Percentiles rank a stretch among this genome's conserved stretches.
phyloP scores from a whole-genome alignment of 2,329 filamentous ascomycete genomes.

The Tympanopsis confertula region DNA sequence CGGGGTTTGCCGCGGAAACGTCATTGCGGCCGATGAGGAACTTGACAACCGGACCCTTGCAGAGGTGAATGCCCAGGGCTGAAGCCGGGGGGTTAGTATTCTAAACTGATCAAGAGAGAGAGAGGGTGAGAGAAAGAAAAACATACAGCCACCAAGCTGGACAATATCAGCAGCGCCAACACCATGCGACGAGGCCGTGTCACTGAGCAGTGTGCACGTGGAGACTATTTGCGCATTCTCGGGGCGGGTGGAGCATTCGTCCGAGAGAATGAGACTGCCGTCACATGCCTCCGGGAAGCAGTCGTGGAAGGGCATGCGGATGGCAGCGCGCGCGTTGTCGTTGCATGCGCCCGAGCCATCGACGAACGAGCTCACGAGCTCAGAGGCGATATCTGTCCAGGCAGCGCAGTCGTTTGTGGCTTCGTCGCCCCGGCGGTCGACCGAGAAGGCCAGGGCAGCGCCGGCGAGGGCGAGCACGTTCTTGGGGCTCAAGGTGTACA shows the following conservation, averaged over 20 bases:
- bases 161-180: slow-evolving; percentile 15
- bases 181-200: slow-evolving; percentile 9
- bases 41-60: slow-evolving; percentile 8
- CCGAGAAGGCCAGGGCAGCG: background rate
- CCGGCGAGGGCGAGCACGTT: background rate
- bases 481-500: too few relatives aligned
- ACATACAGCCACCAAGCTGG: slow-evolving; percentile 15
- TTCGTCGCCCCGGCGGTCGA: background rate
- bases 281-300: slow-evolving; percentile 15
- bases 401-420: background rate
- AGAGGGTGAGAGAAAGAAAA: background rate
- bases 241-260: slow-evolving; percentile 12
- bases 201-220: slow-evolving; percentile 11
- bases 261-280: slow-evolving; percentile 14
- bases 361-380: slow-evolving; percentile 9
- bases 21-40: slow-evolving; percentile 14
- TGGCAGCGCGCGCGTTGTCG: slow-evolving; percentile 13
- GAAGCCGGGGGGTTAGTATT: too few relatives aligned
- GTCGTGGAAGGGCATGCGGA: slow-evolving; percentile 15
- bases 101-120: background rate
- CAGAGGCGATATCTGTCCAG: slow-evolving; percentile 12
- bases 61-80: background rate
- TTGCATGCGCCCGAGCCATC: slow-evolving; percentile 8
- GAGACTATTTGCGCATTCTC: slow-evolving; percentile 12
- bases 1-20: slow-evolving; percentile 8